A percentile compares a stretch with the other conserved stretches of the same genome.
Evolutionary conservation across 805 yeast genomes (phyloP).

Genomic region (Jamesozyma gamospora): DNA sequence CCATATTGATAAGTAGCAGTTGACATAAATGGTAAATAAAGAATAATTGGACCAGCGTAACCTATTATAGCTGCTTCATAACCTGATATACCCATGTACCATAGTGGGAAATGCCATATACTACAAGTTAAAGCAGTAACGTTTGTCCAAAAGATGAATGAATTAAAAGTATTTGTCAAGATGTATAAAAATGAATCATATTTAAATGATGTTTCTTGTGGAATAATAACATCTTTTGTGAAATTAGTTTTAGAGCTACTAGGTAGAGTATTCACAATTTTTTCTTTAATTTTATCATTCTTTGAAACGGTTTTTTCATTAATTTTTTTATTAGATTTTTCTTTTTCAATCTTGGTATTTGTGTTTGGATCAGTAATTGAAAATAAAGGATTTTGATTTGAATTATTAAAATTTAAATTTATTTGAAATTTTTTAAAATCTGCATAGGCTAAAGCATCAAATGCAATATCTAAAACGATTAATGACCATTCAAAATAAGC

Average conservation of each 20-base stretch:
- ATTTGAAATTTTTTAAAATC: slow-evolving; percentile 64
- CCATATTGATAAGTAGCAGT: slow-evolving; percentile 23
- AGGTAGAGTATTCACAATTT: background rate
- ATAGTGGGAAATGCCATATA: slow-evolving; percentile 94
- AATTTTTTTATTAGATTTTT: background rate
- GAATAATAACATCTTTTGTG: background rate
- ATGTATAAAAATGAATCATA: slow-evolving; percentile 29
- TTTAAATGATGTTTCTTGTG: background rate
- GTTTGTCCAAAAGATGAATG: slow-evolving; percentile 79
- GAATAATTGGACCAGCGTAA: slow-evolving; percentile 48
- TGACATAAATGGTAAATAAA: slow-evolving; percentile 35
- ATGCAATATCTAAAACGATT: slow-evolving; percentile 71
- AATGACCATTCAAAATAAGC: slow-evolving; percentile 93
- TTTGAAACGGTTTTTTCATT: background rate
- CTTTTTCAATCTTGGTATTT: background rate
- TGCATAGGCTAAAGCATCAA: slow-evolving; percentile 66
- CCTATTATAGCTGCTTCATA: slow-evolving; percentile 66
- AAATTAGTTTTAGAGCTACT: background rate
- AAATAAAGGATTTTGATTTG: background rate
- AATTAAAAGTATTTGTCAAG: slow-evolving; percentile 39
- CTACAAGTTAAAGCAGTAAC: slow-evolving; percentile 72
- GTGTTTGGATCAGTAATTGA: background rate
- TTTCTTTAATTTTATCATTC: background rate
- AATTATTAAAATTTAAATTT: slow-evolving; percentile 10
- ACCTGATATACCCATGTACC: slow-evolving; percentile 97